Evolutionary conservation across 768 basidiomycete species (phyloP).

Genomic region (Pulveroboletus ravenelii): DNA sequence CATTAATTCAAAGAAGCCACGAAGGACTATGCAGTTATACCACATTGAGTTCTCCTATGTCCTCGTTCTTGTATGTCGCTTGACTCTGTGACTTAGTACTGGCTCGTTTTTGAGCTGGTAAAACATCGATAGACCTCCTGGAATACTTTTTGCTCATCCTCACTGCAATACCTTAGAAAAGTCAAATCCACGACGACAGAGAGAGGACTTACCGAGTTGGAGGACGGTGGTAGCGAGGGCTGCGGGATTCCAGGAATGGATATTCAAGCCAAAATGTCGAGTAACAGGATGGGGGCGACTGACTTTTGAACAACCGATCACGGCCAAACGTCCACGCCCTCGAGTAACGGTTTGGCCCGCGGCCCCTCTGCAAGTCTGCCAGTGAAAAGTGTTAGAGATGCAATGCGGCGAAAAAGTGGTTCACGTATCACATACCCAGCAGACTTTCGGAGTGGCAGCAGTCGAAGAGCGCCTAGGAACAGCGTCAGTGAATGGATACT

Average conservation of each 20-base stretch:
- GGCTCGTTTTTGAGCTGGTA: constrained; percentile 1
- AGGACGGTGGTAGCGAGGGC: constrained; percentile 3
- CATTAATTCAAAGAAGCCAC: not conserved
- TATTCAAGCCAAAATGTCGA: not conserved
- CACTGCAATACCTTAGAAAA: constrained; percentile 3
- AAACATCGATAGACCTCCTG: not conserved
- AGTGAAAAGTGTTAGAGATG: not conserved
- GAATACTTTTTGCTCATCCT: constrained; percentile 1
- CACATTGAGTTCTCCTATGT: constrained; percentile 17
- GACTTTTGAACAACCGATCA: constrained; percentile 16
- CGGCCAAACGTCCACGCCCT: constrained; percentile 13
- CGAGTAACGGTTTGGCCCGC: constrained; percentile 11
- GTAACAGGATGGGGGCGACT: not conserved
- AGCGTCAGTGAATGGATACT: not conserved
- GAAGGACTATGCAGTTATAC: constrained; percentile 1
- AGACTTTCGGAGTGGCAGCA: constrained; percentile 29
- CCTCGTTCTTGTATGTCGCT: not conserved
- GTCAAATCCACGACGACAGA: not conserved
- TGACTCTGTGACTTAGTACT: constrained; percentile 4
- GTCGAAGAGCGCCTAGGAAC: constrained; percentile 23
- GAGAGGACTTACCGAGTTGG: constrained; percentile 9
- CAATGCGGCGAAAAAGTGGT: not conserved
- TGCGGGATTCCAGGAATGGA: not conserved
- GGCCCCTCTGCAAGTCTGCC: constrained; percentile 17
- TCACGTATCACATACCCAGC: constrained; percentile 13